Evolutionary conservation across 2,329 filamentous ascomycete species (phyloP), one percentile per base, ranked within the genome.

Genomic region (Penicillium sp.): DNA sequence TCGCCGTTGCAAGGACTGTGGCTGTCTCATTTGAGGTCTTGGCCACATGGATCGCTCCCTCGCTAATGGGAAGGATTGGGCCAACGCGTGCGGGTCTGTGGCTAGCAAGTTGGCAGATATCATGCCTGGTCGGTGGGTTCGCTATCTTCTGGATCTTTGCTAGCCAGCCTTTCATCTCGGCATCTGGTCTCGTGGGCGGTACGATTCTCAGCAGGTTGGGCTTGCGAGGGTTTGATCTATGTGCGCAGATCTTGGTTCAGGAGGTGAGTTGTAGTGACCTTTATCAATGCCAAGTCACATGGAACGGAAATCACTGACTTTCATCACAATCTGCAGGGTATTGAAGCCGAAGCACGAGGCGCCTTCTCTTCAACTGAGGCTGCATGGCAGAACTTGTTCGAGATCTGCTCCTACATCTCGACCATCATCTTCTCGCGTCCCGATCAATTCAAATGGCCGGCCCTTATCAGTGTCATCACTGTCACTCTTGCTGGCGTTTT

Each of bases 281-380:
- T 31, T 1, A 3, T 17, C 48, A 39, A 25, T 17, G 49, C 14
- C n/a, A 14, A 35, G 10, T 20, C 10, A 51, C 10, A 38, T 6
- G 8, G 12, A 15, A 31, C 8, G 6, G 7, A 22, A 37, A 4
- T 47, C 14, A 2, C 17, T 52, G 14, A 28, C 49, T 7, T 49
- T 14, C n/a, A 35, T 35, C 17, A 8, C 47, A 37, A 34, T 34
- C 10, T 5, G 35, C 50, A 84, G 83, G 82, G 83, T 48, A 82
- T 87, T 28, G 80, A 84, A 53, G 72, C 76, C 2, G 75, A 78
- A 8, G 71, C 79, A 39, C 82, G 89, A 22, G 88, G 88, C 1
- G 76, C 80, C 0, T 91, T 91, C 64, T 90, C 88, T 0, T 78
- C 86, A 0, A 80, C 84, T n/a, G 89, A 91, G 71, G 82, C 85